Percentiles rank a stretch among this genome's conserved stretches.
Evolutionary conservation across 2,329 filamentous ascomycete genomes (phyloP).

Genomic region (Lasiodiplodia citricola): DNA sequence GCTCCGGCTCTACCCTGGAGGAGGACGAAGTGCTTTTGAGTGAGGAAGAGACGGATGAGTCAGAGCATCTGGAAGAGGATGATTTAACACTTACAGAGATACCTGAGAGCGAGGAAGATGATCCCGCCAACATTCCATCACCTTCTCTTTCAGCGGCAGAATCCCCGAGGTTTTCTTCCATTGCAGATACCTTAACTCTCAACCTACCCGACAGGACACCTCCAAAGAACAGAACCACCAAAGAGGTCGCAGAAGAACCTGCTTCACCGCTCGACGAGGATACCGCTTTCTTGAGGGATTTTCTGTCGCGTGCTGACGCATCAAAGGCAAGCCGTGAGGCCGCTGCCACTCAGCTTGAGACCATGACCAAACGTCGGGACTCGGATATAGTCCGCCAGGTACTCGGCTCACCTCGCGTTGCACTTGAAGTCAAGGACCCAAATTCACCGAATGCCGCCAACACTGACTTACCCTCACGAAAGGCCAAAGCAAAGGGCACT

Average conservation of each 20-base stretch:
- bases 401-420: conserved; percentile 51
- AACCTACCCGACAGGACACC: conserved; percentile 13
- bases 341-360: conserved; percentile 45
- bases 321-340: conserved; percentile 48
- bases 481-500: not conserved
- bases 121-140: conserved; percentile 14
- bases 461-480: not conserved
- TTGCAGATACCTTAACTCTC: conserved; percentile 27
- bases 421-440: conserved; percentile 53
- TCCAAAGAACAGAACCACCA: conserved; percentile 1
- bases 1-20: not conserved
- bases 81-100: conserved; percentile 6
- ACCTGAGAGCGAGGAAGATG: not conserved
- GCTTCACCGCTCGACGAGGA: conserved; percentile 49
- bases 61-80: conserved; percentile 4
- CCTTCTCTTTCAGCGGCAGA: conserved; percentile 20
- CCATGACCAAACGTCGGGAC: conserved; percentile 53
- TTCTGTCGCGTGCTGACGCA: conserved; percentile 55
- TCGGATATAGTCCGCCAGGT: conserved; percentile 54
- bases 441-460: conserved; percentile 45
- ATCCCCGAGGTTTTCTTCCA: conserved; percentile 21
- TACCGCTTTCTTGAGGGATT: conserved; percentile 56
- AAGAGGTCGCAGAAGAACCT: conserved; percentile 4
- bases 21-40: conserved; percentile 3
- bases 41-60: conserved; percentile 4